Base-by-base conservation (phyloP, 1,284 basidiomycete genomes). In the Phellopilus nigrolimitatus region DNA sequence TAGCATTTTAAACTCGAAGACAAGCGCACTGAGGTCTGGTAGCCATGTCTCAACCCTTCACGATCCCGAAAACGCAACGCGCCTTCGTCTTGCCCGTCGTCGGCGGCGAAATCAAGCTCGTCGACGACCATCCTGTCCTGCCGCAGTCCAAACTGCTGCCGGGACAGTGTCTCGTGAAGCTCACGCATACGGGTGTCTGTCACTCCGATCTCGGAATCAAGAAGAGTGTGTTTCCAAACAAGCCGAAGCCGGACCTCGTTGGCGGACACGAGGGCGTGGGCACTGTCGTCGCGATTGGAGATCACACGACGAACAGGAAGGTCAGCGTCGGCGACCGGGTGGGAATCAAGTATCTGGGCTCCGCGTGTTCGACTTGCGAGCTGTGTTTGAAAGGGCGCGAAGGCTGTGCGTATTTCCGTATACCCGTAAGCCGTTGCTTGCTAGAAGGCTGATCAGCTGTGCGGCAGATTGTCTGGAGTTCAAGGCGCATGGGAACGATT, bases 361-460 rank as follows among this genome's bases (percentile, higher is more conserved):
- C 71, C 58, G 68, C 68, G 9, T 79, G 75, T 64, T 64, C 67
- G 51, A 60, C 68, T 53, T 77, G 75, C 61, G 69, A 71, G 53
- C 70, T 66, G 65, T 78, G 76, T 61, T 64, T 62, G 56, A 61
- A 60, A 56, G 73, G 63, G 39, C 58, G 64, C 54, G 74, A 75
- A 62, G 63, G 63, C 45, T 45, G 55, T 53, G 34, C 25, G 61
- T 61, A 49, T 57, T 61, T 55, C 12, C 31, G 57, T 13, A 57
- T 59, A 15, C 44, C 55, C n/a, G n/a, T n/a, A n/a, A n/a, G n/a
- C n/a, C n/a, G n/a, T 52, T 55, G 45, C 58, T 57, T 13, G 19
- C 31, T 36, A 13, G 25, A 2, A 4, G 7, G 22, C 5, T 27
- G 40, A 28, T 34, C 33, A 8, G 13, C 19, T 27, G 27, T 30